Percentiles rank a stretch among this genome's conserved stretches.
Conservation (phyloP, 1,284 basidiomycete species). For the Cutaneotrichosporon daszewskae region DNA sequence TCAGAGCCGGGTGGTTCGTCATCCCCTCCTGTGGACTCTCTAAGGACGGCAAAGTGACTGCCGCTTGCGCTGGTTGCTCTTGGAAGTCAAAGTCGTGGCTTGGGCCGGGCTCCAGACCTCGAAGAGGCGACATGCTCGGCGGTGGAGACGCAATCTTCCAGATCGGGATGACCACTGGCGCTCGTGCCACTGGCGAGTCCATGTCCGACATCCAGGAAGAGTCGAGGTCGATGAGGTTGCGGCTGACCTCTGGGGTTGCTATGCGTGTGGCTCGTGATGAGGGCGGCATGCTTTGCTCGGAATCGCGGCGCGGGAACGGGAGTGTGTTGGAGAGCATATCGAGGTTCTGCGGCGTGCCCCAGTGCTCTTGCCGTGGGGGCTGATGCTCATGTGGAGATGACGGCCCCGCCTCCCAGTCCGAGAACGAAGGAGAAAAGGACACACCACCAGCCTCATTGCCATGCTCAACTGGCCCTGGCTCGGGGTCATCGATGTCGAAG, state of each 20-base stretch:
- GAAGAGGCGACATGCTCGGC: background rate
- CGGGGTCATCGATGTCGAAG: constrained; percentile 37
- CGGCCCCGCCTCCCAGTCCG: too few relatives aligned
- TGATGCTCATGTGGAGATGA: too few relatives aligned
- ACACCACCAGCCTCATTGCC: constrained; percentile 1
- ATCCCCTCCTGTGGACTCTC: constrained; percentile 9
- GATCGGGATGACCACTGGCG: constrained; percentile 32
- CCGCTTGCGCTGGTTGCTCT: background rate
- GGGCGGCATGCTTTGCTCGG: too few relatives aligned
- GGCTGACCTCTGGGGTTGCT: too few relatives aligned
- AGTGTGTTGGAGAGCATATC: too few relatives aligned
- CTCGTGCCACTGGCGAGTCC: constrained; percentile 33
- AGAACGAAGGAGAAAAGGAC: too few relatives aligned
- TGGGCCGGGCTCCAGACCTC: constrained; percentile 1
- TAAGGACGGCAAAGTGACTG: constrained; percentile 1
- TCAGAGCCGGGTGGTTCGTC: background rate
- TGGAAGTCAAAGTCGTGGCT: background rate
- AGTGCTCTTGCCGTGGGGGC: too few relatives aligned
- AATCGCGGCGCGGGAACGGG: too few relatives aligned
- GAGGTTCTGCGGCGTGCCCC: too few relatives aligned
- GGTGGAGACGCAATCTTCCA: constrained; percentile 7
- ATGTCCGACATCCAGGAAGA: constrained; percentile 12
- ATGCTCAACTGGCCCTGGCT: constrained; percentile 13
- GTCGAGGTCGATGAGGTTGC: constrained; percentile 2
- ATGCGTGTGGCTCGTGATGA: too few relatives aligned